Evolutionary conservation across 106 monocot species (phyloP), one percentile per base, ranked within the genome.

Genomic region (Acanthochlamys bracteata): DNA sequence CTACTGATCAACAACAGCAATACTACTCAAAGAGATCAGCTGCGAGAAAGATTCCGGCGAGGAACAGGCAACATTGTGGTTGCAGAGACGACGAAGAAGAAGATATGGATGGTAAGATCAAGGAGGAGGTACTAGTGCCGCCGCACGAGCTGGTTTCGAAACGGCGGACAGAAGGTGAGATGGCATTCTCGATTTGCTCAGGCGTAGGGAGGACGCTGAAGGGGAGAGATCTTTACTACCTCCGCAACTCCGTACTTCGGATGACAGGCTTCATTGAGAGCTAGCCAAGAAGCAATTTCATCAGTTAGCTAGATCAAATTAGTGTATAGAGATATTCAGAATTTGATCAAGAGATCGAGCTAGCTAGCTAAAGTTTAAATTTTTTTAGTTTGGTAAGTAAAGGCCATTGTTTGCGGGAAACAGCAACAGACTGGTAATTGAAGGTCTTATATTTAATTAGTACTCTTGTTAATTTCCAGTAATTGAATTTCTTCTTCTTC

Each of bases 241-340:
- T 83, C 1, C 71, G 83, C 17, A 20, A 79, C 55, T 67, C 79
- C 26, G 79, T 83, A 15, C 69, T 78, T 20, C 53, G 75, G 23
- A 75, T 79, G 79, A 83, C 83, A 11, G 79, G 83, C 3, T 83
- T 79, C 52, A 58, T 69, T 41, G 83, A 83, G 53, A 65, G 72
- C 40, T 66, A 27, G 66, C 58, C 10, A 8, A 13, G 10, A 8
- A 43, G 13, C 13, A 8, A 43, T 43, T 43, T 43, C 43, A 43
- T 7, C 43, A 14, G 49, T 17, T 49, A 12, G 9, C 2, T 49
- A 12, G 49, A 49, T 12, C 49, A 17, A 49, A 49, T 3, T 49
- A 17, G 17, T 49, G 12, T 49, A 49, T 17, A 49, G 33, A 49
- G 49, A 49, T 2, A 49, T 3, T 4, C 17, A 49, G 49, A 49